Base-by-base conservation (phyloP, 2,329 filamentous ascomycete genomes). In the Teratosphaeria epicoccoides region DNA sequence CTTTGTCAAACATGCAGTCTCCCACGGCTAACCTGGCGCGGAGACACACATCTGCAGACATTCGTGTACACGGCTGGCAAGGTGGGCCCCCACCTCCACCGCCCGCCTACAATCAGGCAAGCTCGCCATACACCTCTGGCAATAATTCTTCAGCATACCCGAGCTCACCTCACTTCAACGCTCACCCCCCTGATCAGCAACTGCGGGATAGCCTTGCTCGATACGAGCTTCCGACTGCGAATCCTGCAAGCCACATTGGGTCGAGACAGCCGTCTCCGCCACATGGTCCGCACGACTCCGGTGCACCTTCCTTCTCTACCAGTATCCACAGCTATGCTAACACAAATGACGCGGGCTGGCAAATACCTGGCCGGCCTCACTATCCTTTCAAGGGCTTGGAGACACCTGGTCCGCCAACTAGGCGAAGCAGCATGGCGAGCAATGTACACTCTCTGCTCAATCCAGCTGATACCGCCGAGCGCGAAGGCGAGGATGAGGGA, bases 1-100 rank as follows among this genome's bases (percentile, higher is more conserved):
- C 80, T 17, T 70, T 80, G 29, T 75, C 78, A n/a, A 74, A 72
- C 50, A 75, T 75, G 52, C 70, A 73, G 20, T 80, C 80, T 33
- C 77, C 79, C 23, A 77, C 79, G 1, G 79, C 81, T 52, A 89
- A 82, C 61, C 76, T 95, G 46, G 80, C 83, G 44, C 83, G 91
- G 57, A 82, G 91, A 55, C 93, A 98, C 70, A 98, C 93, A 1
- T 91, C 90, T 37, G 93, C 93, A 53, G 93, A 98, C 66, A 97
- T 98, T 60, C 84, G 93, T 49, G 85, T 73, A 4, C 71, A 74
- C 55, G 72, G 73, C 54, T 90, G 74, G 61, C 85, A 89, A 65
- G 88, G 85, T 33, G 91, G 87, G n/a, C n/a, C n/a, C 24, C 14
- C 24, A 33, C 22, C 43, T 82, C 84, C 83, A 56, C 76, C 76